A percentile compares a stretch with the other conserved stretches of the same genome.
phyloP scores from a whole-genome alignment of 495 filamentous ascomycete species.

The Xylaria flabelliformis region DNA sequence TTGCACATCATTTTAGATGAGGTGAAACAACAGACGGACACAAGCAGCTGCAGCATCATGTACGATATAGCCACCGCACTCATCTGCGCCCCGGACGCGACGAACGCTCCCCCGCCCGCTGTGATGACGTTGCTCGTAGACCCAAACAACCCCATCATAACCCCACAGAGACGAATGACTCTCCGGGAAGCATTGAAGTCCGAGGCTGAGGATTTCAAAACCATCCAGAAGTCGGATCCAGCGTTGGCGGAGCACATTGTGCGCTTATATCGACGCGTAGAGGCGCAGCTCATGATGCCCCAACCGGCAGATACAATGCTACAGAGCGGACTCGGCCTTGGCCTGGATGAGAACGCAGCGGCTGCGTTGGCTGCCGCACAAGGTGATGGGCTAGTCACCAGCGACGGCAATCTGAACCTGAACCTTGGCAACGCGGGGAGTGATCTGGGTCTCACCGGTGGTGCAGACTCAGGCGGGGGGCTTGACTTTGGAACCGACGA shows the following conservation, averaged over 20 bases:
- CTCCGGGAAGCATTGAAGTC: slow-evolving; percentile 75
- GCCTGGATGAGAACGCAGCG: slow-evolving; percentile 35
- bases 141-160: slow-evolving; percentile 34
- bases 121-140: slow-evolving; percentile 35
- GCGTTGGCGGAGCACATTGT: slow-evolving; percentile 73
- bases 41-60: slow-evolving; percentile 64
- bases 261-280: slow-evolving; percentile 75
- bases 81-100: slow-evolving; percentile 70
- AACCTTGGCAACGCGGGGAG: slow-evolving; percentile 33
- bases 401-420: slow-evolving; percentile 35
- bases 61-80: slow-evolving; percentile 78
- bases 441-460: slow-evolving; percentile 36
- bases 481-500: slow-evolving; percentile 37
- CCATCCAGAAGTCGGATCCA: slow-evolving; percentile 65
- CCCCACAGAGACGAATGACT: slow-evolving; percentile 46
- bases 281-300: slow-evolving; percentile 58
- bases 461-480: slow-evolving; percentile 30
- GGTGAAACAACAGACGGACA: slow-evolving; percentile 57
- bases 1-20: slow-evolving; percentile 72
- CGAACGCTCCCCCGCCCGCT: slow-evolving; percentile 52
- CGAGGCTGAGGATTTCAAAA: slow-evolving; percentile 67
- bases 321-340: slow-evolving; percentile 38
- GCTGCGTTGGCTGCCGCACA: slow-evolving; percentile 44
- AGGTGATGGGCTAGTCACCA: slow-evolving; percentile 33
- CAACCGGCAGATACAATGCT: slow-evolving; percentile 43